Base-by-base conservation (phyloP, 768 basidiomycete genomes). In the Hygrophorus pudorinus region DNA sequence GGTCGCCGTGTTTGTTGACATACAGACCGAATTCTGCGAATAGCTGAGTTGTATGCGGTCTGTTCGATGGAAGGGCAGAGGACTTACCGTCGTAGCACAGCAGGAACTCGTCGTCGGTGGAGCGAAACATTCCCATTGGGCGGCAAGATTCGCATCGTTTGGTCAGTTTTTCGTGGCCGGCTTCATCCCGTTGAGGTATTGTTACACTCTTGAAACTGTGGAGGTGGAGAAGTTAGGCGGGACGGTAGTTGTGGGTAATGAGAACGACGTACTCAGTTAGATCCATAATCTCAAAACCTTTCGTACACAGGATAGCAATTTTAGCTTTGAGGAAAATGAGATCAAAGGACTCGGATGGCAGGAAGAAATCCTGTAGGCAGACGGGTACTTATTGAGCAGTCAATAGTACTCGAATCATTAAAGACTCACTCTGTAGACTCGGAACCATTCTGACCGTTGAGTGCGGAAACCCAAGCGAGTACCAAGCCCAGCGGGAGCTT, bases 201-300 rank as follows among this genome's bases (percentile, higher is more conserved):
- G 89, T 91, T 1, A 85, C 83, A 57, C 85, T 88, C 61, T 85
- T 84, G 62, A 88, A 85, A 60, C 85, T 89, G 53, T 14, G 32
- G 12, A 42, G 16, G n/a, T 30, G 24, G 12, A 43, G 32, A 35
- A 7, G 46, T 31, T 47, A 24, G 32, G 13, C 3, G 9, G 30
- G 30, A 9, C 10, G 9, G 21, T 2, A 10, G 24, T 2, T 8
- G 42, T 4, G 17, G 21, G 35, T 36, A n/a, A 12, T 8, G 21
- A 40, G 39, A 12, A 34, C 6, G 17, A 60, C 86, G 36, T 66
- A 94, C 87, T 93, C 88, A 17, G 80, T 79, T 33, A 97, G 73
- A 53, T 97, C 90, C 86, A 98, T 97, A 54, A 97, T 94, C 62
- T 97, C 93, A 54, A 97, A 97, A 32, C 93, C 92, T 56, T 88